These are phyloP conservation scores for Stephania japonica DNA, from an alignment of 164 flowering plant genomes.

Conservation along the genomic window DNA sequence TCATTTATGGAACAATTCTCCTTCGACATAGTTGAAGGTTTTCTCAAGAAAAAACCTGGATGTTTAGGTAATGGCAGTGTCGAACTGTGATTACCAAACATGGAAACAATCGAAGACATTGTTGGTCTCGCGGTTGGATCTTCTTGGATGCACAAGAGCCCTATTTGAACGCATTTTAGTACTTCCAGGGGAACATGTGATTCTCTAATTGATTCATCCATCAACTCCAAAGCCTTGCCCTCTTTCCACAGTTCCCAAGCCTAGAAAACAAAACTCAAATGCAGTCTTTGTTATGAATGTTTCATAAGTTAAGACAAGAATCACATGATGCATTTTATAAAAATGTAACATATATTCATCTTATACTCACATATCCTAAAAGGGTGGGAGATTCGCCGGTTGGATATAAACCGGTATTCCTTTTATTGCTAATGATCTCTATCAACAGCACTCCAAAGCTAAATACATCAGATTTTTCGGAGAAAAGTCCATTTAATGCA, in stretches of 20 bases:
- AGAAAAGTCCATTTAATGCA: constrained; percentile 35
- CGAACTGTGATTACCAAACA: background rate
- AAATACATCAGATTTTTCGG: constrained; percentile 41
- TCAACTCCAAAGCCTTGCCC: no score
- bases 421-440: constrained; percentile 40
- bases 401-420: constrained; percentile 16
- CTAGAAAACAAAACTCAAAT: no score
- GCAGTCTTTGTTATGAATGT: no score
- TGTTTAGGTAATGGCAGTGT: background rate
- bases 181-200: background rate
- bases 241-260: no score
- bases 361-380: constrained; percentile 33
- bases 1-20: background rate
- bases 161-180: background rate
- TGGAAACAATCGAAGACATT: background rate
- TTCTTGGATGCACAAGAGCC: background rate
- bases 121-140: background rate
- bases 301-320: no score
- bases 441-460: constrained; percentile 48
- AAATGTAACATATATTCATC: no score
- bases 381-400: constrained; percentile 21
- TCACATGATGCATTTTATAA: no score
- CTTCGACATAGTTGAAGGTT: no score
- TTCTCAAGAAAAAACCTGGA: no score
- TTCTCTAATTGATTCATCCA: no score